Percentiles rank a stretch among this genome's conserved stretches.
Conservation (phyloP, 129 eudicot species). For the Tagetes patula region DNA sequence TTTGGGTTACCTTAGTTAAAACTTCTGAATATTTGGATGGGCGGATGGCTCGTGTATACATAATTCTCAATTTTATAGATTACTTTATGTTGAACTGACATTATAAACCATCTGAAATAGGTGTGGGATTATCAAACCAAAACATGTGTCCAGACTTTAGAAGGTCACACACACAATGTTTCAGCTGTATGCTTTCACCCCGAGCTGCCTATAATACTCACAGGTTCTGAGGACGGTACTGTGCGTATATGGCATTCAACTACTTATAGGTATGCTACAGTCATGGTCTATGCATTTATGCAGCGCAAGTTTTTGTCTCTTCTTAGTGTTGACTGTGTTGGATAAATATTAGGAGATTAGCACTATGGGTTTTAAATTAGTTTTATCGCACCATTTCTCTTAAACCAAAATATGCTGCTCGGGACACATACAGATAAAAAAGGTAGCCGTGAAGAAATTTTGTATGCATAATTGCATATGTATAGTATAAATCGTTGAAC, state of each 20-base stretch:
- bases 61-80: background rate
- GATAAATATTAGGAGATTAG: slow-evolving; percentile 8
- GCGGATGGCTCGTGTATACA: background rate
- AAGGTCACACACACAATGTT: slow-evolving; percentile 98
- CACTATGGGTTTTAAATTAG: background rate
- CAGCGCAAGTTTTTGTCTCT: slow-evolving; percentile 6
- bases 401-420: slow-evolving; percentile 5
- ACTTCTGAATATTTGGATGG: background rate
- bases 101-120: slow-evolving; percentile 47
- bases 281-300: background rate
- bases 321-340: slow-evolving; percentile 11
- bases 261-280: slow-evolving; percentile 62
- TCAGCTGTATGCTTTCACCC: slow-evolving; percentile 95
- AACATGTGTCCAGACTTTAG: slow-evolving; percentile 90
- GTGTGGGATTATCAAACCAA: slow-evolving; percentile 98
- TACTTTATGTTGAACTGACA: background rate
- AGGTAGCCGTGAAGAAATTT: slow-evolving; percentile 1
- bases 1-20: background rate
- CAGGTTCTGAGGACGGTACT: slow-evolving; percentile 99
- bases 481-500: background rate
- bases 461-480: background rate
- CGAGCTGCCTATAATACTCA: slow-evolving; percentile 84
- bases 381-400: slow-evolving; percentile 8
- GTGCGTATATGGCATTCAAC: slow-evolving; percentile 95
- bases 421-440: slow-evolving; percentile 3